phyloP scores from a whole-genome alignment of 2,329 filamentous ascomycete genomes.

The Cordyceps sp. region DNA sequence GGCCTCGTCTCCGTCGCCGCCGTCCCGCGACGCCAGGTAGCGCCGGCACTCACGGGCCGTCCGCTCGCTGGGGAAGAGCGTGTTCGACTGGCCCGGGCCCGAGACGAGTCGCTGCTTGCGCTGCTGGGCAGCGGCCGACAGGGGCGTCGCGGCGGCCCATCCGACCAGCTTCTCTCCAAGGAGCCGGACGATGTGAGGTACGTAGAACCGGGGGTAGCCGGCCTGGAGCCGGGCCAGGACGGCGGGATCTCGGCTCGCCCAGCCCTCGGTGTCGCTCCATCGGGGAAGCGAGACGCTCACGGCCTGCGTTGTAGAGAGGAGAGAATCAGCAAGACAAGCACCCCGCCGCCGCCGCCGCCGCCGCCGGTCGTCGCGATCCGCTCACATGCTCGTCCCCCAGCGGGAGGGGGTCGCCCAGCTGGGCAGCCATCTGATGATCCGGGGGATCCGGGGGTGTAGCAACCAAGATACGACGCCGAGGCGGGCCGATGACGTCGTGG shows the following conservation, averaged over 20 bases:
- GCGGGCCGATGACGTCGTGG: too few species aligned
- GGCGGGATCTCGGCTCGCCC: constrained; percentile 7
- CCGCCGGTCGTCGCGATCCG: not conserved
- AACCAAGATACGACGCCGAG: too few species aligned
- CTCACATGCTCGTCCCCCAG: constrained; percentile 11
- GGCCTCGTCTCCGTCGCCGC: not conserved
- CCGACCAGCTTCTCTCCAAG: constrained; percentile 7
- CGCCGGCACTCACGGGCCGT: constrained; percentile 5
- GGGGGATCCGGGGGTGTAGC: not conserved
- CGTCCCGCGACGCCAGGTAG: constrained; percentile 5
- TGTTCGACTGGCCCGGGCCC: not conserved
- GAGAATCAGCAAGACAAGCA: not conserved
- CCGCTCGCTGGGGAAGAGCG: constrained; percentile 5
- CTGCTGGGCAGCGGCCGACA: not conserved
- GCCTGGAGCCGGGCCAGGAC: constrained; percentile 8
- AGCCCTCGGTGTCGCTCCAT: constrained; percentile 11
- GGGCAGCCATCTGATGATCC: constrained; percentile 1
- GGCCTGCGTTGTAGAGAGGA: constrained; percentile 5
- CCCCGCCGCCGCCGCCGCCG: too few species aligned
- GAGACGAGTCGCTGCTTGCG: not conserved
- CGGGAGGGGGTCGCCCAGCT: constrained; percentile 9
- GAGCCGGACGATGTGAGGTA: constrained; percentile 8
- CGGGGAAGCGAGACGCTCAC: constrained; percentile 14
- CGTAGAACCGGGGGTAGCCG: constrained; percentile 13
- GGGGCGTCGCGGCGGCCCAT: constrained; percentile 2